Base-by-base conservation (phyloP, 2,329 filamentous ascomycete genomes). In the Sporothrix phasma region DNA sequence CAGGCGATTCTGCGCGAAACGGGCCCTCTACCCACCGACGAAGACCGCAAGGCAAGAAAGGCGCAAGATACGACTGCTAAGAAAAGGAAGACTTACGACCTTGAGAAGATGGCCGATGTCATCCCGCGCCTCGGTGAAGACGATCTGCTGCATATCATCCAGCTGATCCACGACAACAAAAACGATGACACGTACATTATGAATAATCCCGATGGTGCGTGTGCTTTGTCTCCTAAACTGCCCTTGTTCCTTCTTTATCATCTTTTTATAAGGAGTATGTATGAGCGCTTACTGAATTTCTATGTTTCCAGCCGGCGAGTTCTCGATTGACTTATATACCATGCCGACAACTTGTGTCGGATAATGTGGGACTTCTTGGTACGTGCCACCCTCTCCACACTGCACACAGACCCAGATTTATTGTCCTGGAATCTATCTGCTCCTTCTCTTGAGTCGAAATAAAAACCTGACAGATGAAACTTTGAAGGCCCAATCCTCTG, bases 131-230 rank as follows among this genome's bases (percentile, higher is more conserved):
- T 99, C 29, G 84, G 85, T 68, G 94, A 99, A 79, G 94, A 99
- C 69, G 93, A 97, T 72, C 79, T 99, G 47, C 81, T 99, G 67
- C 90, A 94, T 70, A 91, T 97, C 26, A 95, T 99, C 66, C 93
- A 97, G 78, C 88, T 99, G 84, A 93, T 99, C 67, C 94, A 97
- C 75, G 94, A 99, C 77, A 90, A 97, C 78, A 97, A 97, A 81
- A 87, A 85, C 1, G 85, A 90, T 5, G 92, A 96, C 68, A 97
- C 93, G 1, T 97, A 96, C 77, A 96, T 93, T 59, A 92, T 96
- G 79, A 97, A 97, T 71, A 95, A 99, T 76, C 85, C 97, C 65
- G 94, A 99, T 72, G 89, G 91, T 96, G 79, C 1, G 66, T 61
- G 0, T n/a, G 22, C 60, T 13, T 49, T 64, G 31, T 66, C 63